A percentile compares a stretch with the other conserved stretches of the same genome.
phyloP scores from a whole-genome alignment of 164 flowering plant species.

The Taxillus chinensis region DNA sequence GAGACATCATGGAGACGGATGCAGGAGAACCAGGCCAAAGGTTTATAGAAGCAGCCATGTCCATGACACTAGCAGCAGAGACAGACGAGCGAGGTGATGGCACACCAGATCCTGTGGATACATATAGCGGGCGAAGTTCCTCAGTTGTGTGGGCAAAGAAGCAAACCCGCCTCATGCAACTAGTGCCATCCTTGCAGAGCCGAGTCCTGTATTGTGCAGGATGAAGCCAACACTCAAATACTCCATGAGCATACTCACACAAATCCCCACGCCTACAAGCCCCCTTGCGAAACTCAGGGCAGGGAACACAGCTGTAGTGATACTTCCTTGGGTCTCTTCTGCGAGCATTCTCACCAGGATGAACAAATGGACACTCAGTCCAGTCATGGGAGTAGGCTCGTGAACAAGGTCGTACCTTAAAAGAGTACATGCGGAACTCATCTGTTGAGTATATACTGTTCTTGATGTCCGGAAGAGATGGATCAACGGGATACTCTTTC shows the following conservation, averaged over 20 bases:
- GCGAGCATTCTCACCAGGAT: constrained; percentile 66
- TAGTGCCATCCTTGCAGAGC: constrained; percentile 51
- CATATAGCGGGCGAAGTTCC: constrained; percentile 52
- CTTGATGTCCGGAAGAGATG: constrained; percentile 54
- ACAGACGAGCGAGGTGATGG: constrained; percentile 39
- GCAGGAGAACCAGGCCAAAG: constrained; percentile 36
- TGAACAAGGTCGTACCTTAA: constrained; percentile 57
- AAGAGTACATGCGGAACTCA: constrained; percentile 60
- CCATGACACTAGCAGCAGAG: constrained; percentile 23
- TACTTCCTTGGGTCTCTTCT: constrained; percentile 55
- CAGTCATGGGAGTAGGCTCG: constrained; percentile 66
- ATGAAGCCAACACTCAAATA: constrained; percentile 67
- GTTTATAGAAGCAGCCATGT: constrained; percentile 32
- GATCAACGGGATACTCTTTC: constrained; percentile 52
- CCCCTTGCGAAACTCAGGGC: constrained; percentile 59
- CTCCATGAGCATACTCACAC: constrained; percentile 70
- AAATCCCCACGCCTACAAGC: constrained; percentile 48
- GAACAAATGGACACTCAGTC: constrained; percentile 73
- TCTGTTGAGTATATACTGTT: constrained; percentile 51
- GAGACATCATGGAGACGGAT: constrained; percentile 15
- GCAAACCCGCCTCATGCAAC: constrained; percentile 43
- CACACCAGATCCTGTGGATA: constrained; percentile 46
- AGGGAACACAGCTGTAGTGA: constrained; percentile 62
- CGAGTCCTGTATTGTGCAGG: constrained; percentile 61
- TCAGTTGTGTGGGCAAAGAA: constrained; percentile 56